A percentile compares a stretch with the other conserved stretches of the same genome.
These are phyloP conservation scores for Biscogniauxia mediterranea DNA, from an alignment of 2,329 filamentous ascomycete genomes.

Conservation along the genomic window DNA sequence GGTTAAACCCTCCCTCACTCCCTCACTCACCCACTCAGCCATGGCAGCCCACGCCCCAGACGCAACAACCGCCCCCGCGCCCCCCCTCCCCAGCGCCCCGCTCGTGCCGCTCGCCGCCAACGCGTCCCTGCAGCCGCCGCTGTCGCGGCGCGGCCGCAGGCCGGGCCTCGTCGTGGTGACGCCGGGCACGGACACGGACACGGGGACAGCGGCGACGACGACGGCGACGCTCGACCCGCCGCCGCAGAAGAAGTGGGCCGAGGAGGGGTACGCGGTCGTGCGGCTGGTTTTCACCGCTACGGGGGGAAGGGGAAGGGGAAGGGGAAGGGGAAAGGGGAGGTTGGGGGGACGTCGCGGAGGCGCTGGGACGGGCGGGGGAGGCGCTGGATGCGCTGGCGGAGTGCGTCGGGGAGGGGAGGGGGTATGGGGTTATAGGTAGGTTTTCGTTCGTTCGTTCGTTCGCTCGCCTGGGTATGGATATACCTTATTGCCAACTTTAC, in stretches of 20 bases:
- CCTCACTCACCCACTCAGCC: not conserved
- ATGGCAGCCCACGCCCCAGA: too few species aligned
- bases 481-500: too few species aligned
- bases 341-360: conserved; percentile 7
- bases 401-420: conserved; percentile 39
- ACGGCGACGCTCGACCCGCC: conserved; percentile 43
- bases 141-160: conserved; percentile 36
- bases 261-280: conserved; percentile 65
- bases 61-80: not conserved
- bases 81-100: conserved; percentile 12
- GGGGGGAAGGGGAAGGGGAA: too few species aligned
- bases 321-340: conserved; percentile 5
- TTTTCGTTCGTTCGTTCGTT: too few species aligned
- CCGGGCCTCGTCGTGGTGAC: conserved; percentile 37
- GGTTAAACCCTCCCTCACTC: not conserved
- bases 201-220: not conserved
- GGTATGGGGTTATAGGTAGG: conserved; percentile 39
- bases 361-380: conserved; percentile 10
- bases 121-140: conserved; percentile 26
- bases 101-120: conserved; percentile 9
- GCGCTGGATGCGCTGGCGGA: conserved; percentile 21
- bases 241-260: conserved; percentile 65
- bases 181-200: conserved; percentile 17
- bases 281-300: conserved; percentile 41
- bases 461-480: too few species aligned